Base-by-base conservation (phyloP, 1,139 yeast genomes). In the Yarrowia galli region DNA sequence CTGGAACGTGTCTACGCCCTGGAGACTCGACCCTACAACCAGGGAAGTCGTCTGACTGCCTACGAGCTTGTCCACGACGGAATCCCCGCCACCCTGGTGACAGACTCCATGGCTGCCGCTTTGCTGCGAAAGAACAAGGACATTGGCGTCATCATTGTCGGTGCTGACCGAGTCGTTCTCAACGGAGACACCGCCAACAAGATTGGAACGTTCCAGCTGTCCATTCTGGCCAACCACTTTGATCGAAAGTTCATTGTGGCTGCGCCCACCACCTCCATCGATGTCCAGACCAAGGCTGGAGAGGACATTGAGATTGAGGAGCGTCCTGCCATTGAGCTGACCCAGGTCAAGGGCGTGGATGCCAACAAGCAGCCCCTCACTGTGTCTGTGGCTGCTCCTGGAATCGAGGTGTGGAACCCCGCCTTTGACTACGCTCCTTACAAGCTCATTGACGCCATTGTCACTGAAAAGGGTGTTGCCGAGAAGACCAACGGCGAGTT, bases 171-270 rank as follows among this genome's bases (percentile, higher is more conserved):
- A 77, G 89, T 95, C 45, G 98, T 93, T 2, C 72, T 72, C 15
- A 79, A 92, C 77, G 99, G 99, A 68, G 99, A 95, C 75, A 87
- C 97, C 32, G 98, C 98, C 0, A 95, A 95, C 80, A 95, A 95
- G 79, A 95, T 95, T 69, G 99, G 99, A n/a, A 95, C 98, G 0
- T 90, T 86, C 78, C 98, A 93, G 79, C 81, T 95, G 72, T 89
- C 98, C 0, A 83, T 92, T 23, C 82, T 92, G 68, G 84, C 90
- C 40, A 81, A 82, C 65, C 77, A 80, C 61, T 80, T 82, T 46
- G 83, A 82, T 15, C 86, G 93, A 71, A 89, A 88, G 75, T 93
- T 95, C 74, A 86, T 92, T 65, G 97, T 95, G 7, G 98, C 97
- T 46, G 98, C 98, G 1, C 98, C 98, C 66, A 89, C 86, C 67